A percentile compares a stretch with the other conserved stretches of the same genome.
Conservation (phyloP, 495 filamentous ascomycete species). For the Aspergillus coremiiformis region DNA sequence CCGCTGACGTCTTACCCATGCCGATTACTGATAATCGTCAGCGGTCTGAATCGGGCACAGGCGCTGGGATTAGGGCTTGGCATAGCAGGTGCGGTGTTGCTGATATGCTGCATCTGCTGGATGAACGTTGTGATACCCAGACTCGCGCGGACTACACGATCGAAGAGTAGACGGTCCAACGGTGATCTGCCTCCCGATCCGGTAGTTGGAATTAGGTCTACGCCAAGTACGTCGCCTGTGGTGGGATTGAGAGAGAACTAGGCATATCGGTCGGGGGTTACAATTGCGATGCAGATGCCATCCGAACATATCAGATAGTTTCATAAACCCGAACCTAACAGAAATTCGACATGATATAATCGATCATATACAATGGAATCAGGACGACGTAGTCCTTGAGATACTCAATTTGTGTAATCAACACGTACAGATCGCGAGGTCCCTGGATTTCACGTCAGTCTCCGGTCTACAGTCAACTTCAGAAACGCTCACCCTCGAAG, state of each 20-base stretch:
- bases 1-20: neutral
- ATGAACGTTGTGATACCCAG: neutral
- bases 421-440: neutral
- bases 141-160: neutral
- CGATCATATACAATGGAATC: no score
- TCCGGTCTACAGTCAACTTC: neutral
- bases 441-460: neutral
- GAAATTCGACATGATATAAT: no score
- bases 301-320: neutral
- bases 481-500: neutral
- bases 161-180: no score
- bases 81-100: neutral
- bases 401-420: neutral
- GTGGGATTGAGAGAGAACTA: neutral
- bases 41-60: neutral
- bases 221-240: neutral
- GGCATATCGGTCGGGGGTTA: no score
- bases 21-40: neutral
- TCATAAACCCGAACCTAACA: no score
- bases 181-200: no score
- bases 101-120: neutral
- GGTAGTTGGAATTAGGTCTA: neutral
- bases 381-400: neutral
- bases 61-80: neutral
- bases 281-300: no score